phyloP scores from a whole-genome alignment of 2,329 filamentous ascomycete genomes.

The Phyllosticta citriasiana region DNA sequence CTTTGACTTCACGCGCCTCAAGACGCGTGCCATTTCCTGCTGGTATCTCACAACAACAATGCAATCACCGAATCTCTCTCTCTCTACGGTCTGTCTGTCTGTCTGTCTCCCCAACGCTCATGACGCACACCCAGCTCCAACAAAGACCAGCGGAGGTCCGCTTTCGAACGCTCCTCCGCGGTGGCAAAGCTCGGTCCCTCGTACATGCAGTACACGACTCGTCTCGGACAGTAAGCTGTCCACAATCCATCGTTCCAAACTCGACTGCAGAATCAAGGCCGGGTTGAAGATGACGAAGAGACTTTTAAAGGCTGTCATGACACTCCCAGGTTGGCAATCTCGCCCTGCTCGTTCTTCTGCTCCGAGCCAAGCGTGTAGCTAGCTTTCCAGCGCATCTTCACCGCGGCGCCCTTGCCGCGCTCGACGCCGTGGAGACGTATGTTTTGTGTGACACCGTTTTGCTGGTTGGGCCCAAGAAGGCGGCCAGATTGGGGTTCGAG shows the following conservation, averaged over 20 bases:
- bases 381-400: constrained; percentile 84
- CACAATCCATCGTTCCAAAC: neutral
- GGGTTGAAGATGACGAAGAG: neutral
- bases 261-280: neutral
- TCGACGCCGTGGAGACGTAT: constrained; percentile 71
- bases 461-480: constrained; percentile 58
- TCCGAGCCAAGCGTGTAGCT: constrained; percentile 61
- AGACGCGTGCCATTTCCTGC: neutral
- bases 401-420: constrained; percentile 59
- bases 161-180: no score
- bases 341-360: constrained; percentile 67
- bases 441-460: constrained; percentile 70
- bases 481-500: constrained; percentile 80
- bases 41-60: neutral
- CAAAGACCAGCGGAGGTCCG: no score
- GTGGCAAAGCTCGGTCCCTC: neutral
- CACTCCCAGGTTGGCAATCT: constrained; percentile 69
- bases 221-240: neutral
- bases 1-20: neutral
- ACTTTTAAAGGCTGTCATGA: constrained; percentile 2
- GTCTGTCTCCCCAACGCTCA: neutral
- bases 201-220: no score
- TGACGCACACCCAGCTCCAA: neutral
- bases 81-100: neutral
- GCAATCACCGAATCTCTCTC: neutral